Conservation (phyloP, 2,329 filamentous ascomycete genomes). For the Xylariaceae sp. region DNA sequence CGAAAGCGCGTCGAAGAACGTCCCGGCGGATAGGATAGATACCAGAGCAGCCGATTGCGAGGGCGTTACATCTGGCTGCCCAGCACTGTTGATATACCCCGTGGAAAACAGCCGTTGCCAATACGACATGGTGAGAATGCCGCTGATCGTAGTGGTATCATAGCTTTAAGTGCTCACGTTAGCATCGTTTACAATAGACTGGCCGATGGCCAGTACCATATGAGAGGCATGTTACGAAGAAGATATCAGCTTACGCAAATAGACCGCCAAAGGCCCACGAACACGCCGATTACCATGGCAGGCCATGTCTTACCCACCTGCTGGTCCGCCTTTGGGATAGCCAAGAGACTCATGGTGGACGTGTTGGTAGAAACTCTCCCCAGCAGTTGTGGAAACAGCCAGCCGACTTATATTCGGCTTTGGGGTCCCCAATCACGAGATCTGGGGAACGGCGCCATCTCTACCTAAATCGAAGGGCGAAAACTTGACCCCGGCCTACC, state of each 20-base stretch:
- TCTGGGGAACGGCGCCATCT: background rate
- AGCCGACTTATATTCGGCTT: background rate
- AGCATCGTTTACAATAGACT: background rate
- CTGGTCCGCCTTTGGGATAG: slow-evolving; percentile 43
- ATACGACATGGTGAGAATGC: slow-evolving; percentile 55
- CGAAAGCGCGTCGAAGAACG: slow-evolving; percentile 67
- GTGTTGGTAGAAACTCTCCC: background rate
- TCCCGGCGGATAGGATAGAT: slow-evolving; percentile 73
- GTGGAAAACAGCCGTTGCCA: slow-evolving; percentile 52
- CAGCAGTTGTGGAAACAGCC: background rate
- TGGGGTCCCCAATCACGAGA: slow-evolving; percentile 4
- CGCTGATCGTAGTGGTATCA: slow-evolving; percentile 56
- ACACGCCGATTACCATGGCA: slow-evolving; percentile 56
- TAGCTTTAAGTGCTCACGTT: slow-evolving; percentile 37
- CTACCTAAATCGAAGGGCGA: too few species aligned
- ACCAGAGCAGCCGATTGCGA: slow-evolving; percentile 61
- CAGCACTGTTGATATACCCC: slow-evolving; percentile 43
- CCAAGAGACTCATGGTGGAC: slow-evolving; percentile 25
- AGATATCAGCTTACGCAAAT: slow-evolving; percentile 43
- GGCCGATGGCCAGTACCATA: background rate
- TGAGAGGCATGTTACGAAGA: background rate
- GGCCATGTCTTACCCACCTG: slow-evolving; percentile 58
- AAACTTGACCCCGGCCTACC: too few species aligned
- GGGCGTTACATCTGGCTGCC: slow-evolving; percentile 46
- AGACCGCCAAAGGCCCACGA: slow-evolving; percentile 60